Conservation (phyloP, 208 protist species). For the Crithidia thermophila region DNA sequence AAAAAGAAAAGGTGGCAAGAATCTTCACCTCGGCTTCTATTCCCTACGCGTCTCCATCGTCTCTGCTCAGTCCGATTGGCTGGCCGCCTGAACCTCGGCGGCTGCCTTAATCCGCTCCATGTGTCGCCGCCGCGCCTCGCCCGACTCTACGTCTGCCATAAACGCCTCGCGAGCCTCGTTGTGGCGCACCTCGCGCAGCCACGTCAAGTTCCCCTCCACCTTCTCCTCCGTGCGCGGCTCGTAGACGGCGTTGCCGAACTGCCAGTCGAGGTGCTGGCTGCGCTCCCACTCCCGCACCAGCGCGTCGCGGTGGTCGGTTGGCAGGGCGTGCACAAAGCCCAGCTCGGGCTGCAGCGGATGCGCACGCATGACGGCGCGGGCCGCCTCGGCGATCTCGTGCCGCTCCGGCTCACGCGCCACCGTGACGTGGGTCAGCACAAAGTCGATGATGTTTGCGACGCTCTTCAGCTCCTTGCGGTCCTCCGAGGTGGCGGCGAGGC, state of each 20-base stretch:
- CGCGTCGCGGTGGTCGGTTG: slow-evolving; percentile 73
- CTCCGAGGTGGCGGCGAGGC: slow-evolving; percentile 70
- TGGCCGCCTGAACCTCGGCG: slow-evolving; percentile 10
- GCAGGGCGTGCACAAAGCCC: slow-evolving; percentile 85
- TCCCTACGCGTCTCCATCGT: neutral
- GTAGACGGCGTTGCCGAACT: slow-evolving; percentile 93
- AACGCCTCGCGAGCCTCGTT: slow-evolving; percentile 64
- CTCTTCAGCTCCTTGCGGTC: slow-evolving; percentile 84
- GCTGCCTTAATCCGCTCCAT: slow-evolving; percentile 69
- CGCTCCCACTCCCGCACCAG: slow-evolving; percentile 90
- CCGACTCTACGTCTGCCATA: slow-evolving; percentile 50
- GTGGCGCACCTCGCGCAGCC: slow-evolving; percentile 80
- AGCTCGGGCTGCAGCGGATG: slow-evolving; percentile 85
- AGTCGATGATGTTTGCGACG: slow-evolving; percentile 85
- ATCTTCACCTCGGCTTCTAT: too few relatives aligned
- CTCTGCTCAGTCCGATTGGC: neutral
- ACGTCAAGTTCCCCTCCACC: slow-evolving; percentile 83
- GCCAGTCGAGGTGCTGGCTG: slow-evolving; percentile 90
- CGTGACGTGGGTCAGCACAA: slow-evolving; percentile 83
- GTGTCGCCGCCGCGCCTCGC: slow-evolving; percentile 70
- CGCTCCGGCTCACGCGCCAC: slow-evolving; percentile 45
- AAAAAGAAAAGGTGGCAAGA: slow-evolving; percentile 8
- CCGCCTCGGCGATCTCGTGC: slow-evolving; percentile 56
- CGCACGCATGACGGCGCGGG: slow-evolving; percentile 58
- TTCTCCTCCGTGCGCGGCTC: slow-evolving; percentile 68